Evolutionary conservation across 768 basidiomycete species (phyloP).

Genomic region (Collybia nuda): DNA sequence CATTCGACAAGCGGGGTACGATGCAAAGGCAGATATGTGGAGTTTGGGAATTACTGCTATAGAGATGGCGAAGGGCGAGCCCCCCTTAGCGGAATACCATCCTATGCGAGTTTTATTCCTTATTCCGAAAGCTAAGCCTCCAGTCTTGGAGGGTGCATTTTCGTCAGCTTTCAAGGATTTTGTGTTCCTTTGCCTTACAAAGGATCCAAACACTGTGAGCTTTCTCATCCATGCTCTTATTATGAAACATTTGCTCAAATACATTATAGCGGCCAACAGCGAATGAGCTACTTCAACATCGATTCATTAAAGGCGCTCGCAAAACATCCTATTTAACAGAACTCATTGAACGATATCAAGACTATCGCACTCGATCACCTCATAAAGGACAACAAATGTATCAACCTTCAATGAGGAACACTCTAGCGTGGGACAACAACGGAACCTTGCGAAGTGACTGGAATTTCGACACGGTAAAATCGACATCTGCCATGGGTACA

Average conservation of each 20-base stretch:
- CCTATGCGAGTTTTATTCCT: slow-evolving; percentile 98
- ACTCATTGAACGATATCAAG: slow-evolving; percentile 85
- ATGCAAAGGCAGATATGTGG: slow-evolving; percentile 97
- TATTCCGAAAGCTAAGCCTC: slow-evolving; percentile 95
- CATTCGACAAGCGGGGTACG: slow-evolving; percentile 95
- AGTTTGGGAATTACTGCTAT: slow-evolving; percentile 97
- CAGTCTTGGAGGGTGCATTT: slow-evolving; percentile 85
- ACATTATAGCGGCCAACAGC: slow-evolving; percentile 77
- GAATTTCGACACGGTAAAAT: slow-evolving; percentile 90
- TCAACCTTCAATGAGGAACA: slow-evolving; percentile 59
- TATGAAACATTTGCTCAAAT: slow-evolving; percentile 2
- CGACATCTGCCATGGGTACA: slow-evolving; percentile 73
- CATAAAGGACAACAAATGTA: slow-evolving; percentile 53
- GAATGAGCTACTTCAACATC: slow-evolving; percentile 90
- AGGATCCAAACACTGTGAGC: slow-evolving; percentile 79
- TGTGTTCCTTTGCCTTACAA: slow-evolving; percentile 85
- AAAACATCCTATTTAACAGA: slow-evolving; percentile 85
- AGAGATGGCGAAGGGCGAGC: slow-evolving; percentile 97
- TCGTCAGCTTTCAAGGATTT: slow-evolving; percentile 91
- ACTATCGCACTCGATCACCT: slow-evolving; percentile 65
- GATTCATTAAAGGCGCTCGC: slow-evolving; percentile 83
- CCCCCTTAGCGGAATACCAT: slow-evolving; percentile 94
- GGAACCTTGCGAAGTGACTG: slow-evolving; percentile 88
- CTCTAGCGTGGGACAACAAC: slow-evolving; percentile 65
- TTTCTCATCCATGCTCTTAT: slow-evolving; percentile 8